These are phyloP conservation scores for Nepenthes alata DNA, from an alignment of 179 eudicot genomes.

Conservation along the genomic window DNA sequence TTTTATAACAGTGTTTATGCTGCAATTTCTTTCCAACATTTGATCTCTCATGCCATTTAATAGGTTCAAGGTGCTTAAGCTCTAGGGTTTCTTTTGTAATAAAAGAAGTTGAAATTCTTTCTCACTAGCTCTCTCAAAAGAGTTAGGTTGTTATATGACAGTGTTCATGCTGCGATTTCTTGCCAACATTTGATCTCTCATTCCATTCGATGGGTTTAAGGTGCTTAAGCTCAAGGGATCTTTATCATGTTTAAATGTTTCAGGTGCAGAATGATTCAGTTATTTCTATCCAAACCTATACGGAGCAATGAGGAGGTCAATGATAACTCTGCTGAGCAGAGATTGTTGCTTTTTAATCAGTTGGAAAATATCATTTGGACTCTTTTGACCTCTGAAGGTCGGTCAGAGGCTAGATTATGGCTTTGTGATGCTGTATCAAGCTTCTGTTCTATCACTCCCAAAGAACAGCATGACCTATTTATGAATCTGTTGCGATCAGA, in stretches of 20 bases:
- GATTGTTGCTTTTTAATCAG: conserved; percentile 34
- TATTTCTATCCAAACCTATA: conserved; percentile 46
- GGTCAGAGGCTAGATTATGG: conserved; percentile 85
- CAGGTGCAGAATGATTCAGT: conserved; percentile 39
- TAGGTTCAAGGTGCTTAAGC: too few species aligned
- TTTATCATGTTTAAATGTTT: neutral
- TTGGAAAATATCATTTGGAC: conserved; percentile 46
- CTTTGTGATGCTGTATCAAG: conserved; percentile 65
- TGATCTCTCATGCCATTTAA: too few species aligned
- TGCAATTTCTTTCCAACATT: too few species aligned
- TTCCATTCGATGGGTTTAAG: too few species aligned
- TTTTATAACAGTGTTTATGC: too few species aligned
- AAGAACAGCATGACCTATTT: conserved; percentile 43
- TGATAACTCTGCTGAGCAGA: conserved; percentile 31
- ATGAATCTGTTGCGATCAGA: conserved; percentile 47
- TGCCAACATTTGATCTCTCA: too few species aligned
- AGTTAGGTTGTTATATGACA: too few species aligned
- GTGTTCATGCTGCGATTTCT: too few species aligned
- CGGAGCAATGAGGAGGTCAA: conserved; percentile 20
- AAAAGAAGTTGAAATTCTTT: too few species aligned
- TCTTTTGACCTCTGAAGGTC: conserved; percentile 46
- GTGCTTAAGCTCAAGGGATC: too few species aligned
- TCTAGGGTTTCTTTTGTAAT: too few species aligned
- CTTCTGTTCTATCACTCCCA: conserved; percentile 32
- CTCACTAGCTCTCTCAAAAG: too few species aligned